phyloP scores from a whole-genome alignment of 208 protist genomes.

The Acanthamoeba sp. region DNA sequence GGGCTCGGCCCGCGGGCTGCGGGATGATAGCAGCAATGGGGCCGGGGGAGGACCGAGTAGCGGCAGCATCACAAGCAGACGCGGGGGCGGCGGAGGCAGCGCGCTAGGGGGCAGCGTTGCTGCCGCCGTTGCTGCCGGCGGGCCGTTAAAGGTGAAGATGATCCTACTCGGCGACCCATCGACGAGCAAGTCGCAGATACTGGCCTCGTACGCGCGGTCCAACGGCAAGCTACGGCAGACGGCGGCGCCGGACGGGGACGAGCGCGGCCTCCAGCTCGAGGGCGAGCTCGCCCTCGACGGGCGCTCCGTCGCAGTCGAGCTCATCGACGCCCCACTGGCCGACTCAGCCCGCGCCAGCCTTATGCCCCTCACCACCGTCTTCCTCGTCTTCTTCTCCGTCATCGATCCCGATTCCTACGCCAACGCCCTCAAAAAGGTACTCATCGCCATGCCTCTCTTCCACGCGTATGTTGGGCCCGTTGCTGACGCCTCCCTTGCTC shows the following conservation, averaged over 20 bases:
- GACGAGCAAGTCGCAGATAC: background rate
- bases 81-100: background rate
- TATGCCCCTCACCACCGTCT: background rate
- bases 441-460: background rate
- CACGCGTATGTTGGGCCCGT: too few species aligned
- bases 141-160: background rate
- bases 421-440: slow-evolving; percentile 41
- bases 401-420: slow-evolving; percentile 45
- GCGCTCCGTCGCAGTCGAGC: background rate
- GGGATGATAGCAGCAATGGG: background rate
- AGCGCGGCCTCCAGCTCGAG: slow-evolving; percentile 7
- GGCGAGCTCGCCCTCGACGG: slow-evolving; percentile 42
- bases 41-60: background rate
- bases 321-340: background rate
- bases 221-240: slow-evolving; percentile 9
- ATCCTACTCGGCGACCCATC: slow-evolving; percentile 3
- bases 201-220: background rate
- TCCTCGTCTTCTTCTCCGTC: slow-evolving; percentile 68
- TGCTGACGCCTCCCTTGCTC: background rate
- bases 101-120: background rate
- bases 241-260: background rate
- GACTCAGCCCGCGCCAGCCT: background rate
- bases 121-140: too few species aligned
- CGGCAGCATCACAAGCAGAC: too few species aligned
- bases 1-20: background rate